Evolutionary conservation across 495 filamentous ascomycete genomes (phyloP).

Genomic region (Penicillium crystallinum): DNA sequence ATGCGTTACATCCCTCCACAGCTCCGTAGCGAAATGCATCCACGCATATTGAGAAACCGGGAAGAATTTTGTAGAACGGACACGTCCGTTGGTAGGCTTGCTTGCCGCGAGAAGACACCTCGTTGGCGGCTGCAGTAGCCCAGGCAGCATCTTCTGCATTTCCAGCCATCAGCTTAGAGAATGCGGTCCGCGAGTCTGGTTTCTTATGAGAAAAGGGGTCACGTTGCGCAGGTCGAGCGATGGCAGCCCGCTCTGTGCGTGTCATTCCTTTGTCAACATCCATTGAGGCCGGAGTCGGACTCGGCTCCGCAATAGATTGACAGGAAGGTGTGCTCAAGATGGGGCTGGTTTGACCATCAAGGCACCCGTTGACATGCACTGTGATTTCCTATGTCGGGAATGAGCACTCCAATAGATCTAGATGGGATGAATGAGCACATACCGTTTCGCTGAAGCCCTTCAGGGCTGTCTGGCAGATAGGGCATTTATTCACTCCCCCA

Average conservation of each 20-base stretch:
- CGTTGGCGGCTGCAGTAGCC: slow-evolving; percentile 77
- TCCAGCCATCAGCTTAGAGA: slow-evolving; percentile 84
- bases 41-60: slow-evolving; percentile 84
- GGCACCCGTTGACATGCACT: slow-evolving; percentile 83
- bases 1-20: slow-evolving; percentile 85
- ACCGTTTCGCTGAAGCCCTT: slow-evolving; percentile 53
- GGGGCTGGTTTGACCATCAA: slow-evolving; percentile 67
- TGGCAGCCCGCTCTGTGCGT: slow-evolving; percentile 59
- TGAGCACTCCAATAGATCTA: slow-evolving; percentile 8
- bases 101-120: slow-evolving; percentile 76
- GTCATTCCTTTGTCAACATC: slow-evolving; percentile 30
- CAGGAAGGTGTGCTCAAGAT: slow-evolving; percentile 33
- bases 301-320: slow-evolving; percentile 10
- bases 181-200: slow-evolving; percentile 55
- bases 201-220: slow-evolving; percentile 61
- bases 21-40: slow-evolving; percentile 96
- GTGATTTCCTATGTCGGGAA: slow-evolving; percentile 42
- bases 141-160: slow-evolving; percentile 89
- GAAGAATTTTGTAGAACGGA: slow-evolving; percentile 97
- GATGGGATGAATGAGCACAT: slow-evolving; percentile 13
- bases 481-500: slow-evolving; percentile 49
- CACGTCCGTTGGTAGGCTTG: slow-evolving; percentile 85
- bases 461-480: slow-evolving; percentile 66
- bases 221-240: slow-evolving; percentile 69
- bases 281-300: neutral